Evolutionary conservation across 768 basidiomycete genomes (phyloP).

Genomic region (Termitomyces sp.): DNA sequence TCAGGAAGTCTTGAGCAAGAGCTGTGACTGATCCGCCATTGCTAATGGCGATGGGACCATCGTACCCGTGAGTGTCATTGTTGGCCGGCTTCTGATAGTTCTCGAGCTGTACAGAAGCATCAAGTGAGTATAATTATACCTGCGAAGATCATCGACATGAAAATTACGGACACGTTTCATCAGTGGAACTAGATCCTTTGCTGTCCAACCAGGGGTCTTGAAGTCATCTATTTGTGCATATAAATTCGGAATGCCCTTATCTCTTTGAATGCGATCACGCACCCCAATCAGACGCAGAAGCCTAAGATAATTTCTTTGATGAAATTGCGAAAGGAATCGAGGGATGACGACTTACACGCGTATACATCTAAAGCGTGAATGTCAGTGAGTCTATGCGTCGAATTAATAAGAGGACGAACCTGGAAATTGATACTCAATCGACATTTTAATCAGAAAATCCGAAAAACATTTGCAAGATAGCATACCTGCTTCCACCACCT

Average conservation of each 20-base stretch:
- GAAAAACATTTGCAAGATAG: background rate
- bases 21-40: slow-evolving; percentile 64
- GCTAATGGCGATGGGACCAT: slow-evolving; percentile 71
- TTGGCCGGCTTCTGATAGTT: slow-evolving; percentile 74
- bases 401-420: slow-evolving; percentile 18
- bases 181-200: slow-evolving; percentile 62
- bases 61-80: slow-evolving; percentile 66
- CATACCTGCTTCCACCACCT: slow-evolving; percentile 56
- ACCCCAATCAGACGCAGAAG: slow-evolving; percentile 73
- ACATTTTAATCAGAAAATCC: background rate
- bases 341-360: slow-evolving; percentile 36
- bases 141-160: background rate
- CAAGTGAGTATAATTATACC: background rate
- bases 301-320: slow-evolving; percentile 28
- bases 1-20: slow-evolving; percentile 67
- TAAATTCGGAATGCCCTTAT: background rate
- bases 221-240: slow-evolving; percentile 52
- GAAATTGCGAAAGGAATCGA: background rate
- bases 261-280: slow-evolving; percentile 10
- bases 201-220: slow-evolving; percentile 67
- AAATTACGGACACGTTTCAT: slow-evolving; percentile 56
- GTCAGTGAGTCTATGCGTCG: background rate
- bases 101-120: slow-evolving; percentile 45
- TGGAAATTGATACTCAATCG: slow-evolving; percentile 66
- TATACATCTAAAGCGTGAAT: slow-evolving; percentile 56